Evolutionary conservation across 768 basidiomycete species (phyloP).

Genomic region (Pleurotus pulmonarius): DNA sequence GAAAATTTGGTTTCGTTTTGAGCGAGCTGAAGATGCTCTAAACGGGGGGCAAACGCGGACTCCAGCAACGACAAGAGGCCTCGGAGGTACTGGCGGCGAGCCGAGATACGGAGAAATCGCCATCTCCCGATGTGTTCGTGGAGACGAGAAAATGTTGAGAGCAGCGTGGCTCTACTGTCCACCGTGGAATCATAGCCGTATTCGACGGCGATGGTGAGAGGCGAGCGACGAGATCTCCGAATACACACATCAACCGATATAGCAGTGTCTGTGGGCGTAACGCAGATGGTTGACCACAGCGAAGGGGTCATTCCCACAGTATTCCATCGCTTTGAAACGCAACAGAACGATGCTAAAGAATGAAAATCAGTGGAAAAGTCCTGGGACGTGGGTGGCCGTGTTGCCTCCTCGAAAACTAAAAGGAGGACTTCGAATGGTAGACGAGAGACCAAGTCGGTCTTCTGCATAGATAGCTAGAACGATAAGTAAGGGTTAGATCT

Average conservation of each 20-base stretch:
- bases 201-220: neutral
- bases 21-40: slow-evolving; percentile 1
- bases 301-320: neutral
- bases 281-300: neutral
- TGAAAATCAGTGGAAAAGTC: neutral
- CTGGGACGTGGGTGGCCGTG: neutral
- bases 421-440: slow-evolving; percentile 3
- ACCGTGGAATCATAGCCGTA: neutral
- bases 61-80: neutral
- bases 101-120: neutral
- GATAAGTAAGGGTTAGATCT: too few species aligned
- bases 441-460: neutral
- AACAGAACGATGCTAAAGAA: neutral
- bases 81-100: neutral
- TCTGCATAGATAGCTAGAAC: too few species aligned
- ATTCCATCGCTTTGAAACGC: slow-evolving; percentile 4
- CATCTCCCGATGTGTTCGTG: neutral
- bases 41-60: neutral
- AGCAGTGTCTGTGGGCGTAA: neutral
- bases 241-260: neutral
- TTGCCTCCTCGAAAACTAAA: neutral
- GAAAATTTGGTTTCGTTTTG: slow-evolving; percentile 2
- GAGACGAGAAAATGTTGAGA: neutral
- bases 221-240: neutral
- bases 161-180: neutral